These are phyloP conservation scores for Tremella yokohamensis DNA, from an alignment of 768 basidiomycete genomes.

Conservation along the genomic window DNA sequence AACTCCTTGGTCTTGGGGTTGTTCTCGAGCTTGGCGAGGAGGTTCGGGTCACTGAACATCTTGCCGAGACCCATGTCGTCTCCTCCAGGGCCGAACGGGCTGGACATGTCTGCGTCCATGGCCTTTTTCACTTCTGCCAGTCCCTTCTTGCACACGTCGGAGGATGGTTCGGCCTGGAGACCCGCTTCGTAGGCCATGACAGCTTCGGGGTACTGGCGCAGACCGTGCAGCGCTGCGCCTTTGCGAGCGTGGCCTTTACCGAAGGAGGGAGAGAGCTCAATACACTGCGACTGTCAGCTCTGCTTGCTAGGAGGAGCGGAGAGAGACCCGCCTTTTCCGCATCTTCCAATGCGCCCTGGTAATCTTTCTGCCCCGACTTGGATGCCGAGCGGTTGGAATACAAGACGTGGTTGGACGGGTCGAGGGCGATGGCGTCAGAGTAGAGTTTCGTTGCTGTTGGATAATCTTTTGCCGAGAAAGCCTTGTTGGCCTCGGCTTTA, in stretches of 20 bases:
- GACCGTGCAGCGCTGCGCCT: slow-evolving; percentile 87
- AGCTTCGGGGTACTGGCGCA: slow-evolving; percentile 72
- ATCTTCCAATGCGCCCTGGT: slow-evolving; percentile 71
- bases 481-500: slow-evolving; percentile 93
- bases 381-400: slow-evolving; percentile 92
- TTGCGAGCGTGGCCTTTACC: slow-evolving; percentile 86
- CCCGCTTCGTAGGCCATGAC: slow-evolving; percentile 78
- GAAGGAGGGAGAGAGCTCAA: slow-evolving; percentile 75
- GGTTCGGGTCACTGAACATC: slow-evolving; percentile 77
- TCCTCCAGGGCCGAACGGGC: slow-evolving; percentile 52
- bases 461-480: slow-evolving; percentile 88
- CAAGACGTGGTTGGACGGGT: slow-evolving; percentile 78
- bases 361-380: slow-evolving; percentile 77
- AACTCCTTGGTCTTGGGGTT: slow-evolving; percentile 83
- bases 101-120: slow-evolving; percentile 58
- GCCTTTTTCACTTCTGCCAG: slow-evolving; percentile 83
- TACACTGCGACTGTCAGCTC: slow-evolving; percentile 58
- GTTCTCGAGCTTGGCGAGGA: slow-evolving; percentile 74
- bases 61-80: slow-evolving; percentile 62
- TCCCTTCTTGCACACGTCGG: slow-evolving; percentile 76
- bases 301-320: not conserved
- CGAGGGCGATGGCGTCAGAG: slow-evolving; percentile 67
- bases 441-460: slow-evolving; percentile 64
- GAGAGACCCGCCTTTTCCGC: slow-evolving; percentile 75
- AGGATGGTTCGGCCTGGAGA: slow-evolving; percentile 70